These are phyloP conservation scores for Metschnikowia cerradonensis DNA, from an alignment of 805 yeast species.

Conservation along the genomic window DNA sequence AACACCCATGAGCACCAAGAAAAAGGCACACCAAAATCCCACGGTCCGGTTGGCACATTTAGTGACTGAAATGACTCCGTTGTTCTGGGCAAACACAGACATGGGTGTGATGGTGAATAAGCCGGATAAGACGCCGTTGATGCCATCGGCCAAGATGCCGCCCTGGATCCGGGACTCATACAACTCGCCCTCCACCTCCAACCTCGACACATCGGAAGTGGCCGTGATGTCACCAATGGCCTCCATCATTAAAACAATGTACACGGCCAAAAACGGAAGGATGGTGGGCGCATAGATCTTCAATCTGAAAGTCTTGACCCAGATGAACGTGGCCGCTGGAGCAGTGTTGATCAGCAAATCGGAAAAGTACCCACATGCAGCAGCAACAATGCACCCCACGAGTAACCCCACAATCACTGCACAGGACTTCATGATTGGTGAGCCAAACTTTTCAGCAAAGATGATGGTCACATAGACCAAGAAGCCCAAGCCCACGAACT, in stretches of 20 bases:
- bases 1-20: conserved; percentile 11
- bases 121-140: conserved; percentile 74
- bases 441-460: conserved; percentile 78
- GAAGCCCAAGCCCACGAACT: conserved; percentile 83
- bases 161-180: conserved; percentile 91
- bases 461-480: conserved; percentile 70
- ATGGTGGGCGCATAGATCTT: conserved; percentile 79
- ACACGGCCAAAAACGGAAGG: conserved; percentile 78
- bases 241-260: conserved; percentile 81
- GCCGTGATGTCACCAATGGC: conserved; percentile 94
- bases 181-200: conserved; percentile 75
- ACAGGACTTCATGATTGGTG: conserved; percentile 91
- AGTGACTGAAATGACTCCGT: conserved; percentile 88
- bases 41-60: conserved; percentile 52
- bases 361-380: conserved; percentile 79
- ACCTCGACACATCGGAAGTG: conserved; percentile 82
- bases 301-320: conserved; percentile 81
- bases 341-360: conserved; percentile 56
- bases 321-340: conserved; percentile 81
- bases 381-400: conserved; percentile 87
- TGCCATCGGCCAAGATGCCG: conserved; percentile 86
- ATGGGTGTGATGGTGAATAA: conserved; percentile 78
- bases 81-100: conserved; percentile 90
- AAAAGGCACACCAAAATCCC: conserved; percentile 12
- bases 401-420: conserved; percentile 82